Base-by-base conservation (phyloP, 2,329 filamentous ascomycete genomes). In the Calonectria hawksworthii region DNA sequence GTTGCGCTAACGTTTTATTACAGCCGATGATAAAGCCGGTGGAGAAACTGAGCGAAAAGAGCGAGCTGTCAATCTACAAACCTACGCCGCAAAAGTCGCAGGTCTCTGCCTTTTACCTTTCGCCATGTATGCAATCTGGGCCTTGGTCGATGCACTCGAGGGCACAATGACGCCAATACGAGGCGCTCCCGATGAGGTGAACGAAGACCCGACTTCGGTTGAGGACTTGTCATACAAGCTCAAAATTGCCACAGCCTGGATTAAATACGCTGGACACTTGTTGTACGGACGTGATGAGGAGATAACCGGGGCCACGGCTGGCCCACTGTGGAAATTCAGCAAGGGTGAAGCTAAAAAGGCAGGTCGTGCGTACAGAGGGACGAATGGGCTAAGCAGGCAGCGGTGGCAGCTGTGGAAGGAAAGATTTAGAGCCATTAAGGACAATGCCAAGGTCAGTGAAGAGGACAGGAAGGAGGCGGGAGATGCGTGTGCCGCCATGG, bases 371-470 rank as follows among this genome's bases (percentile, higher is more conserved):
- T 72, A 38, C 18, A 77, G 54, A 14, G 77, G 73, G 8, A 78
- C 74, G 4, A 50, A 78, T 23, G 75, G 77, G 1, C 34, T 76
- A 7, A 77, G 75, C 41, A 69, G 61, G 10, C 51, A 75, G 16
- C 65, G 77, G 16, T 79, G 76, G 78, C 36, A 73, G 30, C 51
- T 79, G 23, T 78, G 75, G 77, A 79, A 78, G 30, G 65, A 77
- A 16, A 73, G 76, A 26, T 74, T 81, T 38, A 71, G 38, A 5
- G 59, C n/a, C 1, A 52, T 79, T 30, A 68, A 74, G 2, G 68
- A 77, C 28, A 32, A 56, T 6, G 73, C 75, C 1, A 56, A 28
- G 21, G 11, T 80, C 6, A 67, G 74, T 6, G 47, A n/a, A 26
- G 18, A 59, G 7, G 23, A 52, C 30, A 52, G 61, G 4, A 66